Evolutionary conservation across 352 stramenopile genomes (phyloP).

Genomic region (Phytophthora fragariaefolia): DNA sequence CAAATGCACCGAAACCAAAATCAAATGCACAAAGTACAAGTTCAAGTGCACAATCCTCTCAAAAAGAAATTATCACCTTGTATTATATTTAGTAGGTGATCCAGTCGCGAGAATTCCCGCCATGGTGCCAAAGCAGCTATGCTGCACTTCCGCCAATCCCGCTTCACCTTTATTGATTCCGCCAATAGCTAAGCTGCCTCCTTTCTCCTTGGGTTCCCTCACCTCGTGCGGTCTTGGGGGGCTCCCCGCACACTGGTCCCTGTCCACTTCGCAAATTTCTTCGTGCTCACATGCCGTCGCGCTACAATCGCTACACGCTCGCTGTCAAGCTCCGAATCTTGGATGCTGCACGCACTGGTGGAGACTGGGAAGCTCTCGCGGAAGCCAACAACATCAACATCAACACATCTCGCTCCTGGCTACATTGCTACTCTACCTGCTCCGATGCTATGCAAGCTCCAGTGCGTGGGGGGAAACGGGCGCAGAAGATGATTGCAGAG

Average conservation of each 20-base stretch:
- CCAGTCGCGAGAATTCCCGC: slow-evolving; percentile 1
- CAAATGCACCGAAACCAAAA: not conserved
- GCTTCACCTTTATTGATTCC: not conserved
- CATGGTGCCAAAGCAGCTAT: not conserved
- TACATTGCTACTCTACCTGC: not conserved
- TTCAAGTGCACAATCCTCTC: not conserved
- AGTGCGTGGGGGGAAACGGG: not conserved
- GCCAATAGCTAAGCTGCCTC: not conserved
- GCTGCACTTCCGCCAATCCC: not conserved
- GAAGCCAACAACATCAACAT: slow-evolving; percentile 1
- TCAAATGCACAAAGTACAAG: not conserved
- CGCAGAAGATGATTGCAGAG: not conserved
- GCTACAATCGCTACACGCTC: slow-evolving; percentile 1
- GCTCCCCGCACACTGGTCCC: not conserved
- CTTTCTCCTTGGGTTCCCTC: slow-evolving; percentile 1
- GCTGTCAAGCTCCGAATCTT: not conserved
- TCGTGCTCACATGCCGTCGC: not conserved
- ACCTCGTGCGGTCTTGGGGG: not conserved
- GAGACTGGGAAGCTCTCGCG: not conserved
- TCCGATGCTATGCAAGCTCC: not conserved
- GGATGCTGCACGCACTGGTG: not conserved
- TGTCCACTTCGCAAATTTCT: not conserved
- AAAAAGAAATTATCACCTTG: not conserved
- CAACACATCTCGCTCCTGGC: slow-evolving; percentile 1
- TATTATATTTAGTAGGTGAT: not conserved